These are phyloP conservation scores for Bassia scoparia DNA, from an alignment of 148 eudicot genomes.

Conservation along the genomic window DNA sequence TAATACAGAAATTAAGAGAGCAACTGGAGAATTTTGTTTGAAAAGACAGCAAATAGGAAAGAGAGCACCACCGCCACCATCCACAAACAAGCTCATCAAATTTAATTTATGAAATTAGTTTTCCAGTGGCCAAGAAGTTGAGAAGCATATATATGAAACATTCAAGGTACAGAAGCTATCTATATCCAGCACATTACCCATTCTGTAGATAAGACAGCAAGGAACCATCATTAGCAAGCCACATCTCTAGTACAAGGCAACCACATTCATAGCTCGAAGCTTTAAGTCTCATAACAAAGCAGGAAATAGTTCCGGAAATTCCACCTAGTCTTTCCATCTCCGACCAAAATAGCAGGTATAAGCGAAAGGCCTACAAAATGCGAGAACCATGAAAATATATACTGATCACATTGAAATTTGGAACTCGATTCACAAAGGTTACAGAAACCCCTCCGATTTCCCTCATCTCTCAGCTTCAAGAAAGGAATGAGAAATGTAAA, in stretches of 20 bases:
- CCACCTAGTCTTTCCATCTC: constrained; percentile 97
- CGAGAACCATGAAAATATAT: constrained; percentile 17
- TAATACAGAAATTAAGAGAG: too few relatives aligned
- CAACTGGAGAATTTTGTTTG: too few relatives aligned
- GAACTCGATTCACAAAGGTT: neutral
- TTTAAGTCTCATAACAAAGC: constrained; percentile 89
- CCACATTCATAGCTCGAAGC: constrained; percentile 92
- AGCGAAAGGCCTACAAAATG: constrained; percentile 69
- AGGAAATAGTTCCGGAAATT: constrained; percentile 86
- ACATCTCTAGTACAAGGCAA: constrained; percentile 75
- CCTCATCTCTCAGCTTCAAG: neutral
- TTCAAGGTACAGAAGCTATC: too few relatives aligned
- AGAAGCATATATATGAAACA: too few relatives aligned
- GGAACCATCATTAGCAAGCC: constrained; percentile 73
- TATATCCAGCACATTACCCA: constrained; percentile 42
- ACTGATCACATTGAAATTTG: neutral
- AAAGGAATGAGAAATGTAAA: neutral
- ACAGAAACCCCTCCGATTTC: neutral
- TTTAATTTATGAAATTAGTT: too few relatives aligned
- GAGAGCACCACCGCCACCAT: too few relatives aligned
- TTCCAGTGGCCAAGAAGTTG: too few relatives aligned
- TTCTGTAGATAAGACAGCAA: constrained; percentile 60
- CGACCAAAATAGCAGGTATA: constrained; percentile 82
- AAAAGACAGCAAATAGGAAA: too few relatives aligned
- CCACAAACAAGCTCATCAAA: too few relatives aligned